Percentiles rank a stretch among this genome's conserved stretches.
These are phyloP conservation scores for Pisolithus sp. DNA, from an alignment of 768 basidiomycete species.

Conservation along the genomic window DNA sequence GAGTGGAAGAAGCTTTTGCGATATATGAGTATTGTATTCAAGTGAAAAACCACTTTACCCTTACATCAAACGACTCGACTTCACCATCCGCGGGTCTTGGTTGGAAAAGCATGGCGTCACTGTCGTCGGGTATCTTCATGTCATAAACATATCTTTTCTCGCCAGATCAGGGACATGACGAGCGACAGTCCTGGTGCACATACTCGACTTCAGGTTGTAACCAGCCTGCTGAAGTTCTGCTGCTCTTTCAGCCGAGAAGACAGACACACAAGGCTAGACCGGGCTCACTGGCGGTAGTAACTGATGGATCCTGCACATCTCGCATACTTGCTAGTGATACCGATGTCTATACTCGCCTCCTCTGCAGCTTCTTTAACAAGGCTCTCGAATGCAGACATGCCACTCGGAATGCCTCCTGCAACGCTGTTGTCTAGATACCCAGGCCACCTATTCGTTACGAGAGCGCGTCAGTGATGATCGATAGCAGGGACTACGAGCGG, in stretches of 20 bases:
- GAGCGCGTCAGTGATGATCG: neutral
- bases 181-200: conserved; percentile 16
- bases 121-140: conserved; percentile 53
- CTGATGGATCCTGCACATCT: conserved; percentile 64
- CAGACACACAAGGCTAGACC: neutral
- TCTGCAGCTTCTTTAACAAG: conserved; percentile 91
- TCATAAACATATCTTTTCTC: conserved; percentile 74
- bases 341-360: conserved; percentile 76
- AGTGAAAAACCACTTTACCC: conserved; percentile 9
- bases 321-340: conserved; percentile 53
- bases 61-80: conserved; percentile 87
- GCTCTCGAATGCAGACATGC: conserved; percentile 63
- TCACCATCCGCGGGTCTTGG: conserved; percentile 86
- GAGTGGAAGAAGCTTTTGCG: conserved; percentile 56
- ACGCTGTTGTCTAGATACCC: conserved; percentile 85
- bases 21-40: neutral
- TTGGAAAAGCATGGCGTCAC: conserved; percentile 43
- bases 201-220: conserved; percentile 85
- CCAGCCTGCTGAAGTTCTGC: conserved; percentile 39
- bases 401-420: conserved; percentile 87
- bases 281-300: conserved; percentile 68
- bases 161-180: neutral
- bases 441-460: conserved; percentile 53
- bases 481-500: neutral
- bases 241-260: neutral